Evolutionary conservation across 2,329 filamentous ascomycete genomes (phyloP), one percentile per base, ranked within the genome.

Genomic region (Epichloe sp.): DNA sequence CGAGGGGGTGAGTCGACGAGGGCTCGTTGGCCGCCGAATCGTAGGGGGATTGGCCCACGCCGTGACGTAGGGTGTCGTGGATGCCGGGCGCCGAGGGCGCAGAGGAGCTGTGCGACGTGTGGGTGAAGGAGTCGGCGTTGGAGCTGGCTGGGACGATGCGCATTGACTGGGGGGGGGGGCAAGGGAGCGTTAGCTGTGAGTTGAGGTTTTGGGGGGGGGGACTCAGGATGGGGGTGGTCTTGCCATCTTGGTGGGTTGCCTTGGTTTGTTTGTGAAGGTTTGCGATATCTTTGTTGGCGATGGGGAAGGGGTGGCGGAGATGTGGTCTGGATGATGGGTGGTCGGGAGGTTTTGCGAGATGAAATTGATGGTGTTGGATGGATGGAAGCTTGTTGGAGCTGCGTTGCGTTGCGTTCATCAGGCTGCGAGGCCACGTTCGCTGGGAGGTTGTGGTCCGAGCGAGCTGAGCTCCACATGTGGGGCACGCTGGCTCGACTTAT

Each of bases 11-110:
- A 3, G 84, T 72, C 43, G 68, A 71, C 56, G 79, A 71, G n/a
- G 84, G 74, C 46, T 65, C 59, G 54, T 69, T 63, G 52, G 71
- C 62, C 49, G 71, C 66, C 50, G 71, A 65, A 53, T 76, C 69
- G 58, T 69, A 65, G 57, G 80, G 23, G 47, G 78, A 73, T n/a
- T 80, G 82, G 59, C 82, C 81, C 58, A 95, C 78, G 70, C 90
- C 89, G 56, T 83, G 76, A 63, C 93, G 90, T 60, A 98, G 85
- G 17, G 86, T 90, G 74, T 97, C 93, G 77, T 94, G 90, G 57
- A 97, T 77, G 59, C 91, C 91, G 0, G 90, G 90, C 15, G 89
- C 91, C 1, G 91, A 96, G 59, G 93, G 93, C 4, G 93, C 93
- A 51, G 79, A 81, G 60, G 78, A 77, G 57, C 76, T 78, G 64